Base-by-base conservation (phyloP, 371 early-diverging fungal species). In the Syncephalastrum contaminatum region DNA sequence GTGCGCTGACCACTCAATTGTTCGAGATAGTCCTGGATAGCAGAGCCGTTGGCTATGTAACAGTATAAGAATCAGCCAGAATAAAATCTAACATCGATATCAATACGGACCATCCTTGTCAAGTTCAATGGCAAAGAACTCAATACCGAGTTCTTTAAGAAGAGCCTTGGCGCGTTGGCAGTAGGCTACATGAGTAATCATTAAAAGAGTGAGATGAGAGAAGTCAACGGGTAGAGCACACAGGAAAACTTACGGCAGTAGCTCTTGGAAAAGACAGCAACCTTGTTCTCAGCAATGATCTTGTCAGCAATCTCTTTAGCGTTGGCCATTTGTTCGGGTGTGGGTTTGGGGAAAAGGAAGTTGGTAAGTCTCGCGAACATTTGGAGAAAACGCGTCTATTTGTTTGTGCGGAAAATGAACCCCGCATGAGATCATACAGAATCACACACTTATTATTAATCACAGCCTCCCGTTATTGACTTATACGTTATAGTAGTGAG, bases 1-100 rank as follows among this genome's bases (percentile, higher is more conserved):
- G 92, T 90, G 41, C 87, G 70, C 73, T 94, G 93, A 3, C 85
- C 85, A 13, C 89, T 91, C 62, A 80, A 65, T 43, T 75, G 59
- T 10, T 44, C 36, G 21, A 95, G 82, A 51, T 86, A 84, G 7
- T 53, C 64, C 67, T 93, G 94, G 50, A 95, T 91, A 0, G 70
- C 85, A 30, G 62, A 41, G 14, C 94, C 95, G 53, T 92, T 63
- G 14, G 66, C 82, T 48, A 64, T 46, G 12, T 39, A 22, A 54
- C 36, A 64, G 20, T 64, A 60, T n/a, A 7, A 2, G 12, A 45
- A 13, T 45, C 45, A 30, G 36, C 36, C 36, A 30, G 2, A 30
- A 30, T 2, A 10, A 2, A 30, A 2, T 8, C 36, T 12, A 2
- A 12, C 36, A 7, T 10, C 36, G 2, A 30, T 30, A 30, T 30